Evolutionary conservation across 148 eudicot genomes (phyloP).

Genomic region (Tetragonia tetragonoides): DNA sequence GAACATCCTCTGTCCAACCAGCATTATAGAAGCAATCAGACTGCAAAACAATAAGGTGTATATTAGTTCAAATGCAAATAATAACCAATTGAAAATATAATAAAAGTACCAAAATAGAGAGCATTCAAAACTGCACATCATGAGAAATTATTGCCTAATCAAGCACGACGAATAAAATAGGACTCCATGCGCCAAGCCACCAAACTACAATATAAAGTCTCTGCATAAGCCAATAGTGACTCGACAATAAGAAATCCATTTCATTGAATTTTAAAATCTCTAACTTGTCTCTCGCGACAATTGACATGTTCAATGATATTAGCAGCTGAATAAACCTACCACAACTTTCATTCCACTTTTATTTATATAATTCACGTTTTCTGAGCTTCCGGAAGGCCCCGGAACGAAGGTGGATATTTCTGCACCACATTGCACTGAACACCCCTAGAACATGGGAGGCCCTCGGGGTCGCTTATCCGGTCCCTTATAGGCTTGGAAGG

Average conservation of each 20-base stretch:
- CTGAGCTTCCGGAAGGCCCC: too few species aligned
- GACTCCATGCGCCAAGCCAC: too few species aligned
- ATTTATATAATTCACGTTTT: too few species aligned
- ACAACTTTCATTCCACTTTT: neutral
- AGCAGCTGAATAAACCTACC: neutral
- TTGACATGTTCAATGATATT: neutral
- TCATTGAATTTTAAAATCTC: neutral
- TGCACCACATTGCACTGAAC: too few species aligned
- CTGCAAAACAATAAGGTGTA: conserved; percentile 36
- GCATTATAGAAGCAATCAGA: conserved; percentile 94
- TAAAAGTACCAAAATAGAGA: neutral
- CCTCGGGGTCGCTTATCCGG: too few species aligned
- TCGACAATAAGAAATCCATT: neutral
- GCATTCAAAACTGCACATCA: neutral
- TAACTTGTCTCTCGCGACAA: neutral
- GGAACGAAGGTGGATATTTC: too few species aligned
- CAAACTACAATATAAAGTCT: neutral
- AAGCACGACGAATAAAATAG: neutral
- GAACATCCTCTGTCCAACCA: conserved; percentile 89
- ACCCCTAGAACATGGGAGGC: too few species aligned
- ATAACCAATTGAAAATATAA: neutral
- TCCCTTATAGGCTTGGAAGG: too few species aligned
- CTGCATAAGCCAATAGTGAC: neutral
- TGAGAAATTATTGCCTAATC: neutral
- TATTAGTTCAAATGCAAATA: neutral